phyloP scores from a whole-genome alignment of 2,329 filamentous ascomycete genomes.

The Fusarium solani-melongenae region DNA sequence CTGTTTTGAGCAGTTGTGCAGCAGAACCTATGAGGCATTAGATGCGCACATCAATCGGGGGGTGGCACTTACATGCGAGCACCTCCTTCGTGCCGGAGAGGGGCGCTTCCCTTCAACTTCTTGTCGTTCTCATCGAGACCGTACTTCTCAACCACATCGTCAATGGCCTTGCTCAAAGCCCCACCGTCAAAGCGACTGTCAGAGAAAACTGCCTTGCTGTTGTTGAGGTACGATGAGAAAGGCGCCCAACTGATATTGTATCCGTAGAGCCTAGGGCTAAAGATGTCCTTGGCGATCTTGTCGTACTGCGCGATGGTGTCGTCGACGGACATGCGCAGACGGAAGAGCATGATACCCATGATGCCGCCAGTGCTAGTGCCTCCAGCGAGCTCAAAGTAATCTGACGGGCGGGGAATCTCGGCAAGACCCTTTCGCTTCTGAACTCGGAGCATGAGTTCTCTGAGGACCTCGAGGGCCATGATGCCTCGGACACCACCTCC shows the following conservation, averaged over 20 bases:
- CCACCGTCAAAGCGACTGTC: conserved; percentile 30
- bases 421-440: neutral
- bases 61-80: conserved; percentile 10
- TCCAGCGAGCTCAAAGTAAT: conserved; percentile 33
- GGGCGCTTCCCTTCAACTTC: conserved; percentile 21
- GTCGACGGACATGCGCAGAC: conserved; percentile 30
- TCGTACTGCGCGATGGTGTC: conserved; percentile 33
- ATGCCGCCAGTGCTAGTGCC: conserved; percentile 35
- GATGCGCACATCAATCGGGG: neutral
- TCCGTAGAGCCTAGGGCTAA: conserved; percentile 29
- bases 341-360: conserved; percentile 33
- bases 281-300: conserved; percentile 26
- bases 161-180: conserved; percentile 18
- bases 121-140: conserved; percentile 31
- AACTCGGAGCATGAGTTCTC: conserved; percentile 8
- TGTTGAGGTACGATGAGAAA: conserved; percentile 11
- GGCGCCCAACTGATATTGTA: conserved; percentile 16
- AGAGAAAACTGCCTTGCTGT: conserved; percentile 23
- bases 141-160: conserved; percentile 21
- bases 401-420: neutral
- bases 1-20: conserved; percentile 30
- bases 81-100: conserved; percentile 17
- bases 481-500: conserved; percentile 22
- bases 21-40: neutral
- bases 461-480: neutral